phyloP scores from a whole-genome alignment of 31 red algal genomes.

The Endocladia muricata region DNA sequence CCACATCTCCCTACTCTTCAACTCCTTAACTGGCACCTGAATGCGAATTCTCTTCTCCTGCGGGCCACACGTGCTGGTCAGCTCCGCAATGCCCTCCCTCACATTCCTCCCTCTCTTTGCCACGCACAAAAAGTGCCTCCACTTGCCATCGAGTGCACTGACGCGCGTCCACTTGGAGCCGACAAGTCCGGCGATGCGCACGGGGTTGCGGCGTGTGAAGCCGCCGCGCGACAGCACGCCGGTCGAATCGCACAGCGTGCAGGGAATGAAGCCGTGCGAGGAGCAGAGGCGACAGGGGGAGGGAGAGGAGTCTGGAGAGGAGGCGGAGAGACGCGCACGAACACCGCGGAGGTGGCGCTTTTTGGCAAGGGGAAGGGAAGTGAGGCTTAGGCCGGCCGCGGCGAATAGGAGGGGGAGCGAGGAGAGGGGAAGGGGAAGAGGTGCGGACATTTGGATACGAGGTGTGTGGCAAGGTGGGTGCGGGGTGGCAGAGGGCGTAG shows the following conservation, averaged over 20 bases:
- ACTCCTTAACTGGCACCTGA: conserved; percentile 62
- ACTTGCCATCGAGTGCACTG: conserved; percentile 59
- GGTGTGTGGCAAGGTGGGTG: background rate
- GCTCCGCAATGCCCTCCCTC: conserved; percentile 49
- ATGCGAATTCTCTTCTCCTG: conserved; percentile 60
- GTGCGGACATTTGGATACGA: background rate
- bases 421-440: background rate
- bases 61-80: conserved; percentile 78
- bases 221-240: conserved; percentile 65
- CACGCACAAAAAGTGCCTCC: conserved; percentile 83
- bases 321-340: no score
- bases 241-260: conserved; percentile 57
- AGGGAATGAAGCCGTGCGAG: conserved; percentile 39
- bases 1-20: conserved; percentile 64
- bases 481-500: background rate
- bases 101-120: conserved; percentile 58
- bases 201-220: conserved; percentile 58
- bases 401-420: background rate
- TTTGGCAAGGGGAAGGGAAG: conserved; percentile 44
- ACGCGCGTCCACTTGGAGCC: conserved; percentile 85
- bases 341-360: conserved; percentile 22
- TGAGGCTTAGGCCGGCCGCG: conserved; percentile 8
- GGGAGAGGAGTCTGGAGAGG: no score
- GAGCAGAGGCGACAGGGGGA: conserved; percentile 66
- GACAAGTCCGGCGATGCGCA: conserved; percentile 56